phyloP scores from a whole-genome alignment of 805 yeast genomes.

The Dipodascus geniculatus region DNA sequence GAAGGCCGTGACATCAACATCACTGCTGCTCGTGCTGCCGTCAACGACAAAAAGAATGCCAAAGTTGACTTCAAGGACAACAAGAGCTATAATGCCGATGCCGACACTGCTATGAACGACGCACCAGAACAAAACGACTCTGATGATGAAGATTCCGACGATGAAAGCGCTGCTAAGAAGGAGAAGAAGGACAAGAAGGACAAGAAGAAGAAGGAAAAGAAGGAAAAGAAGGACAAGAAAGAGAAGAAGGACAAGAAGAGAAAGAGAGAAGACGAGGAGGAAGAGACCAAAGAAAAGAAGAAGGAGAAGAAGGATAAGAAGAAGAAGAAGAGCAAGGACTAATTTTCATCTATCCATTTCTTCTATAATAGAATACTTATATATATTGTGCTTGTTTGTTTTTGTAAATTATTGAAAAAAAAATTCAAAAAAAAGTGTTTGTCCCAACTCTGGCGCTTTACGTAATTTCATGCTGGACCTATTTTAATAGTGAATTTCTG shows the following conservation, averaged over 20 bases:
- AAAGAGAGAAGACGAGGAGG: constrained; percentile 17
- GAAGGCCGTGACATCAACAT: constrained; percentile 91
- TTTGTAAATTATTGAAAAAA: not conserved
- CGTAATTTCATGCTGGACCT: too few relatives aligned
- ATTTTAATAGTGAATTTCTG: too few relatives aligned
- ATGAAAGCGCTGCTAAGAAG: constrained; percentile 20
- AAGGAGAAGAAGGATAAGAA: constrained; percentile 22
- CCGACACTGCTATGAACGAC: constrained; percentile 72
- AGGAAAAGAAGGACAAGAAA: constrained; percentile 28
- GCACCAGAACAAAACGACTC: constrained; percentile 65
- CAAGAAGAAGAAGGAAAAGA: constrained; percentile 57
- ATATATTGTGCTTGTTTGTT: not conserved
- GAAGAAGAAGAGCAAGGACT: constrained; percentile 13
- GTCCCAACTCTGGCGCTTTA: too few relatives aligned
- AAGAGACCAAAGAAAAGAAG: constrained; percentile 22
- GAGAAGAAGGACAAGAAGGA: constrained; percentile 9
- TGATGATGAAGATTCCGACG: constrained; percentile 29
- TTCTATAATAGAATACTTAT: not conserved
- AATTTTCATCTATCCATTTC: not conserved
- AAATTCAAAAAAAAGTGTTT: too few relatives aligned
- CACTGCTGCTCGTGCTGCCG: constrained; percentile 58
- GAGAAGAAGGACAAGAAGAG: constrained; percentile 19
- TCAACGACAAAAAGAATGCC: constrained; percentile 60
- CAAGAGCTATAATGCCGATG: constrained; percentile 77
- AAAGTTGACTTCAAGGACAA: constrained; percentile 81